Conservation (phyloP, 345 rosid genomes). For the Fremontodendron californicum region DNA sequence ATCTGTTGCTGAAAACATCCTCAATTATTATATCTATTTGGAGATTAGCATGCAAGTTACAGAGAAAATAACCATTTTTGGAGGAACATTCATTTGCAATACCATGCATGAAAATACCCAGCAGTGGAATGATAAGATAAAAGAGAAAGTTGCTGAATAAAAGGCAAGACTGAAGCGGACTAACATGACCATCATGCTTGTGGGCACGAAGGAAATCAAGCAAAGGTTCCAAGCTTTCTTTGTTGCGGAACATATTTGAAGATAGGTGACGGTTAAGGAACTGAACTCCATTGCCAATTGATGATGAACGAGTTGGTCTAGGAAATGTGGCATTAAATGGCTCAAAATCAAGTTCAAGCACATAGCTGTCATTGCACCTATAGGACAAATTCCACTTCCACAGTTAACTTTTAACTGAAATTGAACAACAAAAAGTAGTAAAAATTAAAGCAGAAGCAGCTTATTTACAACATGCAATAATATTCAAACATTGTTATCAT, state of each 20-base stretch:
- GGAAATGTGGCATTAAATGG: conserved; percentile 82
- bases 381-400: conserved; percentile 13
- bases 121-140: background rate
- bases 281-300: conserved; percentile 88
- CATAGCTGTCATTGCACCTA: conserved; percentile 65
- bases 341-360: conserved; percentile 88
- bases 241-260: conserved; percentile 81
- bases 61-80: background rate
- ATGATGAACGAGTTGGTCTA: conserved; percentile 76
- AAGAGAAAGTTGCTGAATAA: background rate
- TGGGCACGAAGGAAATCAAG: conserved; percentile 79
- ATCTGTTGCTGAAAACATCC: background rate
- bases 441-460: background rate
- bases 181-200: conserved; percentile 75
- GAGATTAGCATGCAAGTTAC: conserved; percentile 4
- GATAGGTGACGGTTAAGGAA: conserved; percentile 92
- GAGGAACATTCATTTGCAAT: background rate
- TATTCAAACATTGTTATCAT: background rate
- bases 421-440: background rate
- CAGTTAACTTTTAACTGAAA: background rate
- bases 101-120: background rate
- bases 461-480: background rate
- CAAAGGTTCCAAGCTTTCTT: conserved; percentile 75
- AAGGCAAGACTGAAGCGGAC: background rate
- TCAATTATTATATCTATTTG: too few relatives aligned